Evolutionary conservation across 495 filamentous ascomycete species (phyloP).

Genomic region (Podospora australis): DNA sequence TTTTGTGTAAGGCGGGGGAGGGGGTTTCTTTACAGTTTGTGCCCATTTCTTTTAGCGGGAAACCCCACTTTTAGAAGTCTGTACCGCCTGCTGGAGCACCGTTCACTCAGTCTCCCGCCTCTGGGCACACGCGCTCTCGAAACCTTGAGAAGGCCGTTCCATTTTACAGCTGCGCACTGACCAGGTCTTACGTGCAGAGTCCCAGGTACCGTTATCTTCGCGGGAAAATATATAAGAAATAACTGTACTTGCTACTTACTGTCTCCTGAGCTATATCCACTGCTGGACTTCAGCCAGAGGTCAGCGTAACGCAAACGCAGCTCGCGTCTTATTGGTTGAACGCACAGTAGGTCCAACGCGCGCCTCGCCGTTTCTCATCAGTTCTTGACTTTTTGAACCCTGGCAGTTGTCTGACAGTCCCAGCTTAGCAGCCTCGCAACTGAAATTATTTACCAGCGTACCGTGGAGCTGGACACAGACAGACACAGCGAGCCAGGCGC

Average conservation of each 20-base stretch:
- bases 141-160: too few relatives aligned
- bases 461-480: not conserved
- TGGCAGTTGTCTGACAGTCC: not conserved
- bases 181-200: not conserved
- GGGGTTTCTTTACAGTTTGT: slow-evolving; percentile 25
- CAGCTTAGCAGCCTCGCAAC: not conserved
- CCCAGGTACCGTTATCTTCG: not conserved
- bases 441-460: not conserved
- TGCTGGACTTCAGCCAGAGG: too few relatives aligned
- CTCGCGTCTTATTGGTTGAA: slow-evolving; percentile 9
- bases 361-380: slow-evolving; percentile 13
- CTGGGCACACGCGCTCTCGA: too few relatives aligned
- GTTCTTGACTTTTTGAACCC: not conserved
- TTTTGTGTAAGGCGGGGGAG: slow-evolving; percentile 38
- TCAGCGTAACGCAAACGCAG: not conserved
- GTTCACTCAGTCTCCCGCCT: not conserved
- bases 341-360: slow-evolving; percentile 1
- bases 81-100: too few relatives aligned
- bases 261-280: too few relatives aligned
- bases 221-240: not conserved
- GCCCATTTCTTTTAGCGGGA: too few relatives aligned
- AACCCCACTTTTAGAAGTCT: slow-evolving; percentile 2
- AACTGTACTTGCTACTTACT: not conserved
- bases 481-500: not conserved
- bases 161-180: not conserved